Evolutionary conservation across 805 yeast species (phyloP).

Genomic region (Nakazawaea peltata): DNA sequence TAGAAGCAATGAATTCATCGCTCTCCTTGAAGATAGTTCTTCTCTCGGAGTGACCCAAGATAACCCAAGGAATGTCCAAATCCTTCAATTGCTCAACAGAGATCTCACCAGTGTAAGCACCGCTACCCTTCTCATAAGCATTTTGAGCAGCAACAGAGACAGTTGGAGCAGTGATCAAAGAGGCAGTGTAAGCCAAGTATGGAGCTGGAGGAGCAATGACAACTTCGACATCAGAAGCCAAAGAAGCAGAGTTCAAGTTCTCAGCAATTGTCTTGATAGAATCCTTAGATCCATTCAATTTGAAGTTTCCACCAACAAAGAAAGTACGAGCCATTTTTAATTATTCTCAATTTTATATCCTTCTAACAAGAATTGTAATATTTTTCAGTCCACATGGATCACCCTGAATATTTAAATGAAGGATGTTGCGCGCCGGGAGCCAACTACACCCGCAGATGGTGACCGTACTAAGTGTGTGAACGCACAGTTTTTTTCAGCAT

Average conservation of each 20-base stretch:
- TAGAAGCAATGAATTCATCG: conserved; percentile 86
- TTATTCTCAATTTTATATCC: too few relatives aligned
- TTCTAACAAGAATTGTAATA: too few relatives aligned
- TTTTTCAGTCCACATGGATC: too few relatives aligned
- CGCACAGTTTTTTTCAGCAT: too few relatives aligned
- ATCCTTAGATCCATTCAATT: conserved; percentile 91
- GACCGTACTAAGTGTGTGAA: too few relatives aligned
- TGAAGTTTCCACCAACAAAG: conserved; percentile 99
- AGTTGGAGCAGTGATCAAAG: conserved; percentile 57
- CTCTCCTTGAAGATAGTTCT: conserved; percentile 87
- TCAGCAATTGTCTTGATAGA: conserved; percentile 80
- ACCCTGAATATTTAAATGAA: too few relatives aligned
- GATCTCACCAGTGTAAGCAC: conserved; percentile 98
- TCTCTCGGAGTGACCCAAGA: conserved; percentile 98
- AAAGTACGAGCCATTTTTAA: conserved; percentile 37
- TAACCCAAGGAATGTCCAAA: conserved; percentile 88
- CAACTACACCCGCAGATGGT: too few relatives aligned
- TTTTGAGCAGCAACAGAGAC: conserved; percentile 89
- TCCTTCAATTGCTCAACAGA: conserved; percentile 86
- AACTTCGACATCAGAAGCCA: conserved; percentile 79
- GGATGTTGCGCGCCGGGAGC: too few relatives aligned
- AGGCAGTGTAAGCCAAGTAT: conserved; percentile 73
- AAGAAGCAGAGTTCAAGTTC: conserved; percentile 67
- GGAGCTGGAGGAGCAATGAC: conserved; percentile 96
- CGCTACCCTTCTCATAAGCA: conserved; percentile 77